phyloP scores from a whole-genome alignment of 805 yeast species.

The Sugiyamaella chiloensis region DNA sequence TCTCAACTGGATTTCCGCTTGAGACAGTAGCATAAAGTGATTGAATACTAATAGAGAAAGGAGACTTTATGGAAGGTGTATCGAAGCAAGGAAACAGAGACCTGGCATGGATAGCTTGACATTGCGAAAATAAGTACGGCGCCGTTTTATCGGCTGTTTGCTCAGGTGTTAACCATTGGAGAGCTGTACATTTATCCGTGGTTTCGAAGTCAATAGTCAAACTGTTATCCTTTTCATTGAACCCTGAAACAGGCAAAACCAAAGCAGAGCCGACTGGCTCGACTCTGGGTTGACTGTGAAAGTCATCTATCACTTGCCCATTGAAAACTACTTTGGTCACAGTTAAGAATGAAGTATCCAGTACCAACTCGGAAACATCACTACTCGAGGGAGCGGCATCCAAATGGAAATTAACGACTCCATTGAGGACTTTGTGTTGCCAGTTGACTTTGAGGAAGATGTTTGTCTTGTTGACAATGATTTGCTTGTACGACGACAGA shows the following conservation, averaged over 20 bases:
- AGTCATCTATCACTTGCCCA: conserved; percentile 31
- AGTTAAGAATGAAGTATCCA: conserved; percentile 67
- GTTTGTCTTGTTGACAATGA: conserved; percentile 49
- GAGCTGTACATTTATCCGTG: conserved; percentile 73
- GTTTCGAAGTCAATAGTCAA: conserved; percentile 56
- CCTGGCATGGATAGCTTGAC: conserved; percentile 90
- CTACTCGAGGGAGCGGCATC: conserved; percentile 23
- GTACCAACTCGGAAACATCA: conserved; percentile 38
- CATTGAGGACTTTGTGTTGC: conserved; percentile 48
- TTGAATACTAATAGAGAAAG: conserved; percentile 53
- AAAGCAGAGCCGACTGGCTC: conserved; percentile 46
- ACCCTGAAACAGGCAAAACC: conserved; percentile 25
- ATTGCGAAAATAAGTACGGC: conserved; percentile 80
- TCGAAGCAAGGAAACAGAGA: conserved; percentile 87
- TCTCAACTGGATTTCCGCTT: conserved; percentile 51
- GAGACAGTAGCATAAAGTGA: conserved; percentile 70
- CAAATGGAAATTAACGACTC: conserved; percentile 52
- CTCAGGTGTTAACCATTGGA: conserved; percentile 76
- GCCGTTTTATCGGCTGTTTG: conserved; percentile 69
- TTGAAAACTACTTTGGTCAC: conserved; percentile 47
- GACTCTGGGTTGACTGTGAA: conserved; percentile 31
- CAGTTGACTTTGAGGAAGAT: conserved; percentile 57
- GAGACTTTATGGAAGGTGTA: conserved; percentile 79
- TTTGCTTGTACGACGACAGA: conserved; percentile 61
- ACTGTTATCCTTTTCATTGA: neutral